Conservation (phyloP, 208 protist species). For the Leishmania amazonensis region DNA sequence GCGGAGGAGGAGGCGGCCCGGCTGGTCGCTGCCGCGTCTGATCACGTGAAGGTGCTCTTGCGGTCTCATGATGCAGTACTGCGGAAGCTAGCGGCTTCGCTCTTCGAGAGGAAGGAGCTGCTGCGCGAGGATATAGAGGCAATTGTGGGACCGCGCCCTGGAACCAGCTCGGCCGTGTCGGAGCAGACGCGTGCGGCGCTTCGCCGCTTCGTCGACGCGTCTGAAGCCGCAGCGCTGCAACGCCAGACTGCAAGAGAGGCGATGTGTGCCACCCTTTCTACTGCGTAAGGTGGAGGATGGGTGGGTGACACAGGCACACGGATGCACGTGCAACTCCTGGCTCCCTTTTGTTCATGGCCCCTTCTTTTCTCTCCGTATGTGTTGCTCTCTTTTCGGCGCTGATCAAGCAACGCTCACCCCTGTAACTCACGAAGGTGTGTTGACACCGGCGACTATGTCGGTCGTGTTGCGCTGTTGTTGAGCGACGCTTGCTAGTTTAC, state of each 20-base stretch:
- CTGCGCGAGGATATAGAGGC: constrained; percentile 67
- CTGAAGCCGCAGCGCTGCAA: constrained; percentile 48
- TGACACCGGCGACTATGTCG: not conserved
- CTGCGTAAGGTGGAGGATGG: constrained; percentile 6
- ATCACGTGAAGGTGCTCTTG: constrained; percentile 57
- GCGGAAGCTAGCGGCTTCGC: constrained; percentile 38
- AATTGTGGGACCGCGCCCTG: constrained; percentile 52
- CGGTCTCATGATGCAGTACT: constrained; percentile 43
- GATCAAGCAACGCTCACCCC: not conserved
- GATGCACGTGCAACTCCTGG: not conserved
- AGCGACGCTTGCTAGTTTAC: not conserved
- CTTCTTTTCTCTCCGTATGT: not conserved
- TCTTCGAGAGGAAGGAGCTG: constrained; percentile 78
- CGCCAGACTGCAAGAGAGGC: constrained; percentile 26
- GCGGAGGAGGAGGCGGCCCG: constrained; percentile 74
- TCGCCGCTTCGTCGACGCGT: constrained; percentile 44
- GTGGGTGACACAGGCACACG: not conserved
- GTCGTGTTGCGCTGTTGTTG: not conserved
- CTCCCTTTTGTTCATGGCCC: not conserved
- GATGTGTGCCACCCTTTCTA: constrained; percentile 9
- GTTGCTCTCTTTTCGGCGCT: not conserved
- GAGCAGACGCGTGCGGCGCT: constrained; percentile 56
- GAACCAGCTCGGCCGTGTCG: constrained; percentile 19
- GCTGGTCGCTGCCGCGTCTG: constrained; percentile 56
- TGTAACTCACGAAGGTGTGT: not conserved